Evolutionary conservation across 768 basidiomycete species (phyloP), one percentile per base, ranked within the genome.

Genomic region (Rhodotorula kratochvilovae): DNA sequence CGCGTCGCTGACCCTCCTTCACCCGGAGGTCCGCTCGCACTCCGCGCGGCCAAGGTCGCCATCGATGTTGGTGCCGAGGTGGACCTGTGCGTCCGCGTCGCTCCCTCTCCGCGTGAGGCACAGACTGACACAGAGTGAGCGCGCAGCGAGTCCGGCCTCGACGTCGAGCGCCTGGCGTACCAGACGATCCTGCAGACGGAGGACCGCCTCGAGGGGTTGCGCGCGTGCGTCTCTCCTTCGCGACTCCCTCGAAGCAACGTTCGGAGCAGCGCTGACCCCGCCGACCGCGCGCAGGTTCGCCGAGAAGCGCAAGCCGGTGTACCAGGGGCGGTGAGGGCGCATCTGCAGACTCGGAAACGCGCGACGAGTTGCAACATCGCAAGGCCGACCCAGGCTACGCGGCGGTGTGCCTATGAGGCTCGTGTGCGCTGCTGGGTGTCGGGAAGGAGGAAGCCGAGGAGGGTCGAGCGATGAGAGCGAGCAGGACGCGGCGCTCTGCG

Each of bases 101-200:
- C 16, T 39, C 35, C 21, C 59, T 6, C 11, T 31, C 15, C 8
- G 1, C 35, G 29, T 8, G 3, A 15, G 39, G 21, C 12, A 16
- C 42, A 35, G 31, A 39, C 42, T 31, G 16, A 27, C 48, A 6
- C n/a, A 45, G n/a, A 0, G 31, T 25, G 8, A 8, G 35, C n/a
- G 31, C 15, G n/a, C 68, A 77, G 68, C 7, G 69, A 50, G 15
- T 61, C 71, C 87, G 91, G 91, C n/a, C 84, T 97, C n/a, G 91
- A 94, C 79, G 90, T 94, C 72, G 93, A 96, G 80, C 84, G 90
- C 46, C 87, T 87, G 11, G 86, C 89, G 21, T 97, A 97, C 71
- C 89, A 95, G 74, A 84, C 86, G 5, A 83, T 97, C 29, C 82
- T 96, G 31, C 83, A 84, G 45, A 88, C 85, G 13, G 84, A 86